A percentile compares a stretch with the other conserved stretches of the same genome.
phyloP scores from a whole-genome alignment of 768 basidiomycete species.

The Tylopilus sp. region DNA sequence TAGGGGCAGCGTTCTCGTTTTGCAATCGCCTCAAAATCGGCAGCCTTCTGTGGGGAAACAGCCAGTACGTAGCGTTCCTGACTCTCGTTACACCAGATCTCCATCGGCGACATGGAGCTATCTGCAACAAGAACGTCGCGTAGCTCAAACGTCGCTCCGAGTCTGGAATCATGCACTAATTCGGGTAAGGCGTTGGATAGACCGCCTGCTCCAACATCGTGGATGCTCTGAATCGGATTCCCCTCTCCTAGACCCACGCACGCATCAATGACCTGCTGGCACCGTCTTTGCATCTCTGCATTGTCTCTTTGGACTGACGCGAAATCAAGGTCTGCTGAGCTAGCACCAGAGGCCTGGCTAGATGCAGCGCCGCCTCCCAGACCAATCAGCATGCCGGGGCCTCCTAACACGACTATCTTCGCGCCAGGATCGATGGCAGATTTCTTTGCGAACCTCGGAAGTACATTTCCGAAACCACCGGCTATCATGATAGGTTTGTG shows the following conservation, averaged over 20 bases:
- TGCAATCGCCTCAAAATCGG: conserved; percentile 71
- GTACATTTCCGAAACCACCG: conserved; percentile 93
- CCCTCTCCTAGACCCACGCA: conserved; percentile 59
- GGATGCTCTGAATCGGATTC: conserved; percentile 92
- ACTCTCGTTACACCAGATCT: conserved; percentile 99
- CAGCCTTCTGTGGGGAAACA: conserved; percentile 59
- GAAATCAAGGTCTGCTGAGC: conserved; percentile 92
- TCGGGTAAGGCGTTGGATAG: conserved; percentile 96
- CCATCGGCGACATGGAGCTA: conserved; percentile 95
- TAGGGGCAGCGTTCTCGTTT: conserved; percentile 91
- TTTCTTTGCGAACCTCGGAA: conserved; percentile 80
- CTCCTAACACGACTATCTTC: conserved; percentile 89
- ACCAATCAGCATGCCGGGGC: conserved; percentile 94
- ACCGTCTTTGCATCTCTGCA: conserved; percentile 95
- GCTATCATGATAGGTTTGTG: conserved; percentile 99
- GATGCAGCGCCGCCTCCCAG: conserved; percentile 96
- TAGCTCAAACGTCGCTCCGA: conserved; percentile 92
- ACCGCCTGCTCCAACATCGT: conserved; percentile 98
- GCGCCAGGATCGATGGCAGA: conserved; percentile 72
- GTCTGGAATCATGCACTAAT: conserved; percentile 90
- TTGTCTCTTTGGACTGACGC: conserved; percentile 98
- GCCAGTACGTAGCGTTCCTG: conserved; percentile 98
- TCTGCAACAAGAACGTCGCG: conserved; percentile 91
- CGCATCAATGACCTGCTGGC: conserved; percentile 95
- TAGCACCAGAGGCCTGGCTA: conserved; percentile 87